Base-by-base conservation (phyloP, 768 basidiomycete genomes). In the Trametes elegans region DNA sequence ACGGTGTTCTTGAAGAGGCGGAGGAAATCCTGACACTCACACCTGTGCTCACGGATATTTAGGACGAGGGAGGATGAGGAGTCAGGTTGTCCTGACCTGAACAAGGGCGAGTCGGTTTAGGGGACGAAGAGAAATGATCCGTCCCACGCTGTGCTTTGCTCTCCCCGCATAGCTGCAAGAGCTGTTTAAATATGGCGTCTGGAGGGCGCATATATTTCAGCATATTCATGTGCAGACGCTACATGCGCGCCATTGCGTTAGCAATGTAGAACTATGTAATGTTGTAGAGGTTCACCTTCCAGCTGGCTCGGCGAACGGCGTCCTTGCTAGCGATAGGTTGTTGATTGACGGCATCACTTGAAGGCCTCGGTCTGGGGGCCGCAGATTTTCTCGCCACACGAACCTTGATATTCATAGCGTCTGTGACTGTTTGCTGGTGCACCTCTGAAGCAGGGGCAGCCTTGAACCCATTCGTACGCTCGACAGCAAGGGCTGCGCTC, bases 221-320 rank as follows among this genome's bases (percentile, higher is more conserved):
- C 52, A 59, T 49, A n/a, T 43, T 53, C 23, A 36, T 29, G 9
- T 50, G 48, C 18, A 59, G 31, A 45, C 52, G 49, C 56, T 57
- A 36, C n/a, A 28, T 28, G 26, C 9, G 14, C 18, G 35, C 34
- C n/a, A n/a, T n/a, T n/a, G n/a, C n/a, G n/a, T n/a, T n/a, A n/a
- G n/a, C n/a, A n/a, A 2, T 2, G 43, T 4, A 35, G n/a, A 6
- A n/a, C 2, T 5, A 21, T 16, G 13, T 16, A 7, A 18, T 45
- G n/a, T 11, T 28, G 24, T 9, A 23, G 18, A 35, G 11, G 18
- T 32, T 2, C 24, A 59, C 57, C 34, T 54, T 53, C 57, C 57
- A 59, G 29, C 44, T 59, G 1, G 48, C 52, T 27, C 42, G 24
- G 5, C 57, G 52, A 3, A 50, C 26, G 10, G 52, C 57, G 35